Percentiles rank a stretch among this genome's conserved stretches.
Evolutionary conservation across 306 rosid genomes (phyloP).

Genomic region (peach (Prunus persica)): Prunus_persica_NCBIv2 NC_034016.1:21238501-21239000

Average conservation of each 20-base stretch:
- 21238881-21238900: neutral
- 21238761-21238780: neutral
- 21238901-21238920: neutral
- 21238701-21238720: neutral
- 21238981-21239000: neutral
- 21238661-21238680: too few relatives aligned
- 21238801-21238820: neutral
- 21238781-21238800: neutral
- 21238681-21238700: neutral
- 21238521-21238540: neutral
- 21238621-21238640: neutral
- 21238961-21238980: neutral
- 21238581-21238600: too few relatives aligned
- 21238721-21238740: neutral
- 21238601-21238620: neutral
- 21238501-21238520: neutral
- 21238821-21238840: neutral
- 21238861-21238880: neutral
- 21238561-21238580: too few relatives aligned
- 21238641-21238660: too few relatives aligned
- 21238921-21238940: neutral
- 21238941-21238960: neutral
- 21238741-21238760: slow-evolving; percentile 2
- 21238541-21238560: neutral
- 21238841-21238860: slow-evolving; percentile 9